phyloP scores from a whole-genome alignment of 2,329 filamentous ascomycete species.

The Sordariomycetes sp. region DNA sequence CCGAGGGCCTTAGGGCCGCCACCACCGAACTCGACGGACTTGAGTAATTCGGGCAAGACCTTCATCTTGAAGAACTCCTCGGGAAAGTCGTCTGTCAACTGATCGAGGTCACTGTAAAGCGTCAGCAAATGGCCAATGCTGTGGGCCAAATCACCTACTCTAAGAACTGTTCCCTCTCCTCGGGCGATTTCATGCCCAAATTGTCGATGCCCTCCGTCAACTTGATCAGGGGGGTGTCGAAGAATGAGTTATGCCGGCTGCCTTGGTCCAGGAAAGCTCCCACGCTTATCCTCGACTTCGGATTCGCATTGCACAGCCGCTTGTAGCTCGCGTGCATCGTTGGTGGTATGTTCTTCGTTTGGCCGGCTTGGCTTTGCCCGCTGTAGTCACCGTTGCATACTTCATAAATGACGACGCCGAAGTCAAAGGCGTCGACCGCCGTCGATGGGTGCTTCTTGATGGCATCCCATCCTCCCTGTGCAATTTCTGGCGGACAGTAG shows the following conservation, averaged over 20 bases:
- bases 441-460: slow-evolving; percentile 76
- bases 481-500: slow-evolving; percentile 82
- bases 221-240: slow-evolving; percentile 86
- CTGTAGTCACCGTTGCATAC: slow-evolving; percentile 81
- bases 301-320: slow-evolving; percentile 77
- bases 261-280: slow-evolving; percentile 87
- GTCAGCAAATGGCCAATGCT: slow-evolving; percentile 18
- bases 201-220: slow-evolving; percentile 90
- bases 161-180: slow-evolving; percentile 77
- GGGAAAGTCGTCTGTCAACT: slow-evolving; percentile 85
- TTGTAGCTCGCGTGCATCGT: slow-evolving; percentile 90
- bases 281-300: slow-evolving; percentile 78
- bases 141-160: slow-evolving; percentile 32
- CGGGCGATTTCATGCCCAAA: slow-evolving; percentile 76
- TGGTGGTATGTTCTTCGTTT: slow-evolving; percentile 77
- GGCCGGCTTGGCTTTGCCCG: slow-evolving; percentile 69
- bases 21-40: slow-evolving; percentile 96
- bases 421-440: slow-evolving; percentile 81
- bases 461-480: slow-evolving; percentile 80
- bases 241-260: slow-evolving; percentile 72
- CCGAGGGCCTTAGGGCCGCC: slow-evolving; percentile 85
- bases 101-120: slow-evolving; percentile 59
- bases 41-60: slow-evolving; percentile 88
- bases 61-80: slow-evolving; percentile 99
- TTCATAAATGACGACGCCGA: slow-evolving; percentile 78